Conservation (phyloP, 495 filamentous ascomycete genomes). For the Geopyxis carbonaria region DNA sequence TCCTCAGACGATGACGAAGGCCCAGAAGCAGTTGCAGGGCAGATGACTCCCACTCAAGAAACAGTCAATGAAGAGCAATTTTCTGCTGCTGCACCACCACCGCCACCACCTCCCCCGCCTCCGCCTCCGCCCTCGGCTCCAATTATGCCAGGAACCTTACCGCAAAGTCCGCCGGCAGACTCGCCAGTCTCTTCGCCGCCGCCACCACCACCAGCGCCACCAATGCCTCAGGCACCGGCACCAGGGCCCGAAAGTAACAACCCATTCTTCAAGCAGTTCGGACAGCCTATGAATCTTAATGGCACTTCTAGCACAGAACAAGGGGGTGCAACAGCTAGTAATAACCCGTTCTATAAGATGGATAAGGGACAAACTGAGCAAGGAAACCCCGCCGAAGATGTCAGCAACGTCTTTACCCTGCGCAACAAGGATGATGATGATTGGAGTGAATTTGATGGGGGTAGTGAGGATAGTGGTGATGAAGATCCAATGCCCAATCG, state of each 20-base stretch:
- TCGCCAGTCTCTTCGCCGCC: constrained; percentile 33
- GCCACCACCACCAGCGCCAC: constrained; percentile 29
- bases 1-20: constrained; percentile 70
- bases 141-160: constrained; percentile 31
- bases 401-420: constrained; percentile 28
- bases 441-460: constrained; percentile 70
- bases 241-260: constrained; percentile 34
- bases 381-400: constrained; percentile 17
- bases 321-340: constrained; percentile 11
- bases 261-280: constrained; percentile 51
- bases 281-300: constrained; percentile 27
- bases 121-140: constrained; percentile 30
- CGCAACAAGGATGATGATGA: constrained; percentile 46
- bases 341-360: constrained; percentile 88
- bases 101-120: constrained; percentile 26
- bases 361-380: constrained; percentile 39
- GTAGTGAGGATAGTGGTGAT: constrained; percentile 41
- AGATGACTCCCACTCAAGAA: constrained; percentile 18
- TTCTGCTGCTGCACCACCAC: constrained; percentile 19
- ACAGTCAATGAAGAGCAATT: constrained; percentile 15
- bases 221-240: constrained; percentile 28
- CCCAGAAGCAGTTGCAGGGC: constrained; percentile 42
- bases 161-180: constrained; percentile 8
- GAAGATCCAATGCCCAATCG: constrained; percentile 58
- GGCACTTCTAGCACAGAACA: constrained; percentile 28